Evolutionary conservation across 495 filamentous ascomycete species (phyloP).

Genomic region (Pseudevernia furfuracea): DNA sequence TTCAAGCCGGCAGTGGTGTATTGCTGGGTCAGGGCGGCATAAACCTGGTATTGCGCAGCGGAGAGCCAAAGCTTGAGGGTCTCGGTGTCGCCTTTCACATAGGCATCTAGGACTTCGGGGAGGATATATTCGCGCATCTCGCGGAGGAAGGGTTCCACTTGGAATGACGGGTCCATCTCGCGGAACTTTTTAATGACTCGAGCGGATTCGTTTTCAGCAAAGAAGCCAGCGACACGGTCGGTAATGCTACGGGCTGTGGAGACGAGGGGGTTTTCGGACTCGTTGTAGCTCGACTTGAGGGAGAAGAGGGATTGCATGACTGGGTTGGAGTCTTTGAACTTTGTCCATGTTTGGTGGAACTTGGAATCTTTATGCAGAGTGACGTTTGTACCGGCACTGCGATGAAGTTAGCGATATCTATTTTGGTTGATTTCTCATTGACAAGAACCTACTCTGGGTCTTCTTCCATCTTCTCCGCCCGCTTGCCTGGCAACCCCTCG

Average conservation of each 20-base stretch:
- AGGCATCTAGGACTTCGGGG: slow-evolving; percentile 93
- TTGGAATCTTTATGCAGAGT: slow-evolving; percentile 93
- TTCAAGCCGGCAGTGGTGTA: slow-evolving; percentile 88
- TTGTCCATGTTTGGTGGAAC: slow-evolving; percentile 92
- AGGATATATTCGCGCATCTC: slow-evolving; percentile 97
- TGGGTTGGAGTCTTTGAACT: slow-evolving; percentile 80
- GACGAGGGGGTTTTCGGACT: slow-evolving; percentile 94
- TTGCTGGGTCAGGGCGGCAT: slow-evolving; percentile 87
- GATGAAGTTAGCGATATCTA: not conserved
- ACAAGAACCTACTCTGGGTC: slow-evolving; percentile 72
- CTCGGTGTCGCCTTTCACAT: slow-evolving; percentile 90
- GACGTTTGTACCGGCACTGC: slow-evolving; percentile 83
- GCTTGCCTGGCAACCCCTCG: slow-evolving; percentile 35
- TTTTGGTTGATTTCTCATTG: not conserved
- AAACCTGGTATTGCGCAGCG: slow-evolving; percentile 89
- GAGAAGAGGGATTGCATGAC: slow-evolving; percentile 84
- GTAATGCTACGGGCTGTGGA: slow-evolving; percentile 87
- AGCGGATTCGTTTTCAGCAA: slow-evolving; percentile 96
- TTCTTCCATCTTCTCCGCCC: slow-evolving; percentile 56
- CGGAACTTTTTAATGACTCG: slow-evolving; percentile 95
- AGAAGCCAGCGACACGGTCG: slow-evolving; percentile 88
- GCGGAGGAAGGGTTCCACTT: slow-evolving; percentile 84
- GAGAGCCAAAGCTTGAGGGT: slow-evolving; percentile 90
- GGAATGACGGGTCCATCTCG: slow-evolving; percentile 92
- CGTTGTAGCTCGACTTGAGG: slow-evolving; percentile 76